phyloP scores from a whole-genome alignment of 352 stramenopile species.

The Phytophthora pluvialis region DNA sequence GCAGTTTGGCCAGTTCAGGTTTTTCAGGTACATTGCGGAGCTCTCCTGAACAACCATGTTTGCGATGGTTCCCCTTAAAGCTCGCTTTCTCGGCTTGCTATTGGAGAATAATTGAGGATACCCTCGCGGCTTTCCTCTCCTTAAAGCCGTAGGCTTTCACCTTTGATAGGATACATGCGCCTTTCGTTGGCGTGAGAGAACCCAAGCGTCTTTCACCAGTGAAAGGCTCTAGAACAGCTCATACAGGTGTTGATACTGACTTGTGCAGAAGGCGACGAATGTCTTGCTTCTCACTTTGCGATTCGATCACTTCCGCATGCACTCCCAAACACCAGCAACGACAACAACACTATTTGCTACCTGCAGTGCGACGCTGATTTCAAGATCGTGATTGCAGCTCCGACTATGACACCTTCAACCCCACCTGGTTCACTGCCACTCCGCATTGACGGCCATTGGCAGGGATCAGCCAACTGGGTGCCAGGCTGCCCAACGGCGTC shows the following conservation, averaged over 20 bases:
- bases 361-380: not conserved
- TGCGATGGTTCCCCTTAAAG: not conserved
- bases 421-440: conserved; percentile 1
- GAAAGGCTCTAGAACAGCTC: too few relatives aligned
- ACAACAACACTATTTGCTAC: not conserved
- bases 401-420: not conserved
- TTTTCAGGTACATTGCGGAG: conserved; percentile 1
- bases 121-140: not conserved
- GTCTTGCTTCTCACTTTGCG: too few relatives aligned
- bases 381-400: not conserved
- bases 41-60: not conserved
- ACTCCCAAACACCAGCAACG: not conserved
- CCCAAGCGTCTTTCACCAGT: not conserved
- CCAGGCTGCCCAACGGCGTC: too few relatives aligned
- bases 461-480: too few relatives aligned
- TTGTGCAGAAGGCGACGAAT: too few relatives aligned
- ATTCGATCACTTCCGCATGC: conserved; percentile 2
- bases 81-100: not conserved
- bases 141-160: too few relatives aligned
- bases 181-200: not conserved
- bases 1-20: conserved; percentile 12
- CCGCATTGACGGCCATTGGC: too few relatives aligned
- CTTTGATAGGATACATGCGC: too few relatives aligned
- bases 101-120: conserved; percentile 3
- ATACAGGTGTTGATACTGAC: too few relatives aligned